A percentile compares a stretch with the other conserved stretches of the same genome.
These are phyloP conservation scores for Biancaea sappan DNA, from an alignment of 306 rosid genomes.

Conservation along the genomic window DNA sequence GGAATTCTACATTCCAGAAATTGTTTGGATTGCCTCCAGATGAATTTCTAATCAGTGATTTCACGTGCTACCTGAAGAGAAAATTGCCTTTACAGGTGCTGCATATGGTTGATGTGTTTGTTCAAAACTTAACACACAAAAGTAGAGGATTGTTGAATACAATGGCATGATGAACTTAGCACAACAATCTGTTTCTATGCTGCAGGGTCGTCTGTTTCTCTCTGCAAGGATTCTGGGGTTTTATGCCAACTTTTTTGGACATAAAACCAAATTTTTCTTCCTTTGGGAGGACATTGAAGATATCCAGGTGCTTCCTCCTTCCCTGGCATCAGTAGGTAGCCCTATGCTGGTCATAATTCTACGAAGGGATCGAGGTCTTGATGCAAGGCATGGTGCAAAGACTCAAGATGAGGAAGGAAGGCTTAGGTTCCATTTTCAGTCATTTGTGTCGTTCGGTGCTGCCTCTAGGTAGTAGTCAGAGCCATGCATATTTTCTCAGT, in stretches of 20 bases:
- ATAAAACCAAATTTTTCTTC: constrained; percentile 85
- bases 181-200: constrained; percentile 11
- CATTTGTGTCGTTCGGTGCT: constrained; percentile 69
- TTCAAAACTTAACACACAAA: background rate
- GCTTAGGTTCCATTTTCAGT: constrained; percentile 82
- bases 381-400: constrained; percentile 86
- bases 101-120: constrained; percentile 16
- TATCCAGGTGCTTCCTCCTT: constrained; percentile 69
- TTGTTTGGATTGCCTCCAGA: constrained; percentile 81
- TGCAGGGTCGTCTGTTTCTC: constrained; percentile 82
- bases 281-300: constrained; percentile 96
- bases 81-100: constrained; percentile 80
- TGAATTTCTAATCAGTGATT: constrained; percentile 87
- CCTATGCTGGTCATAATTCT: constrained; percentile 71
- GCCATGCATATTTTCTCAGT: background rate
- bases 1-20: constrained; percentile 87
- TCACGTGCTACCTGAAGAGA: constrained; percentile 76
- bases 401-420: constrained; percentile 87
- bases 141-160: background rate
- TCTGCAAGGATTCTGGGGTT: constrained; percentile 89
- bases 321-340: constrained; percentile 78
- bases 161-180: constrained; percentile 10
- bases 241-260: constrained; percentile 78
- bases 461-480: constrained; percentile 64
- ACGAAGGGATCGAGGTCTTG: constrained; percentile 68